Evolutionary conservation across 495 filamentous ascomycete genomes (phyloP), one percentile per base, ranked within the genome.

Genomic region (Daldinia vernicosa): DNA sequence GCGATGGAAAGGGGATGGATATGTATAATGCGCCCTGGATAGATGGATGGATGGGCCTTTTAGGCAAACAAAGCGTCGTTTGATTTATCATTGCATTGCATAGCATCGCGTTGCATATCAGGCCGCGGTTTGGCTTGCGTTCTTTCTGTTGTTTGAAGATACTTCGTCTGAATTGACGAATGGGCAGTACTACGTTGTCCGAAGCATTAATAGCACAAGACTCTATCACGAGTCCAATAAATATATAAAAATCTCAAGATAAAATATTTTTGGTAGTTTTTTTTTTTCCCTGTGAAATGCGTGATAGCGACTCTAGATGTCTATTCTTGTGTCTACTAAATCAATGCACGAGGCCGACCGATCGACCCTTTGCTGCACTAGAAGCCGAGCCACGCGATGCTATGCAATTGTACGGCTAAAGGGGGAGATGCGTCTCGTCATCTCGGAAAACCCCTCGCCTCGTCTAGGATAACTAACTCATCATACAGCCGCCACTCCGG

Each of bases 271-370:
- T 14, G 12, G 11, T 0, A 2, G 30, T 33, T 6, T 47, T 47
- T 24, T 24, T 24, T 15, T n/a, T 12, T n/a, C n/a, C n/a, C n/a
- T 26, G 6, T 40, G 24, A 26, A 43, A 43, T 30, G 9, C 8
- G 19, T 40, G 35, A 59, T 54, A 43, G 45, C 43, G 43, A 27
- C 35, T 47, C 19, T 69, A 47, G 8, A 22, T 61, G 12, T 69
- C 32, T 68, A 62, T 68, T 63, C n/a, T 45, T 40, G 17, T 39
- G 28, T 60, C 51, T 70, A 70, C 51, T 70, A 70, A 64, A 64
- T 55, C 27, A 70, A 70, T 15, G 50, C 24, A 28, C 14, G 50
- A 52, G 59, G 50, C 32, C 55, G 43, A 58, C 39, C 35, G 17
- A n/a, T 50, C 45, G 61, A 60, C 55, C 57, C 61, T 53, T 27